phyloP scores from a whole-genome alignment of 2,329 filamentous ascomycete species.

The Talaromyces verruculosus region DNA sequence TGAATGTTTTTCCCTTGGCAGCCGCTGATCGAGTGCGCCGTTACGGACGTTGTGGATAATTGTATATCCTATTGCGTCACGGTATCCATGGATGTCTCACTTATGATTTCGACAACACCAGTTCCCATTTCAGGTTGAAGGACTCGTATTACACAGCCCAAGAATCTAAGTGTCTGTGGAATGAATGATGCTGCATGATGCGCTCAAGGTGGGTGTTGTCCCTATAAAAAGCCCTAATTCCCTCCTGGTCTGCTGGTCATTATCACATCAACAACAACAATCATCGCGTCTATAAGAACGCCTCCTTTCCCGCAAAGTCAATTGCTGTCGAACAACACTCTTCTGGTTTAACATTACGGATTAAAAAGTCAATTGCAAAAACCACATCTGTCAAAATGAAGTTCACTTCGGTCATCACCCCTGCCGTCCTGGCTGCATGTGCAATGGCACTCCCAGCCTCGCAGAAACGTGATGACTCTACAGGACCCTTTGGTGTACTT shows the following conservation, averaged over 20 bases:
- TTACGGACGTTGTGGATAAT: neutral
- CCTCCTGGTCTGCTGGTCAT: slow-evolving; percentile 15
- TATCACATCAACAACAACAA: neutral
- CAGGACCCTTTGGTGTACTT: slow-evolving; percentile 45
- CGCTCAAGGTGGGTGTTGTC: neutral
- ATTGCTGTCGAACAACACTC: neutral
- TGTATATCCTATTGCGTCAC: neutral
- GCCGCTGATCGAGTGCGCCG: neutral
- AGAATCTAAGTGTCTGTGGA: neutral
- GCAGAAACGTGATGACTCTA: slow-evolving; percentile 16
- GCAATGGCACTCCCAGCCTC: slow-evolving; percentile 27
- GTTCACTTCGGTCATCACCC: slow-evolving; percentile 16
- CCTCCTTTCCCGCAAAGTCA: neutral
- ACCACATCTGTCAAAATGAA: slow-evolving; percentile 27
- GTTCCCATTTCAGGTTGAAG: neutral
- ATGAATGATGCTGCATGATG: neutral
- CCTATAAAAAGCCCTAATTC: slow-evolving; percentile 13
- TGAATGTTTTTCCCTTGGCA: neutral
- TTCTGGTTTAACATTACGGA: neutral
- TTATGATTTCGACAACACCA: neutral
- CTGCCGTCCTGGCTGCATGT: slow-evolving; percentile 28
- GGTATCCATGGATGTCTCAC: neutral
- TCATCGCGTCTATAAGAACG: neutral
- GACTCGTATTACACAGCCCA: neutral
- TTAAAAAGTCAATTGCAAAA: neutral